These are phyloP conservation scores for Yamadazyma pseudoaaseri DNA, from an alignment of 1,139 yeast genomes.

Conservation along the genomic window DNA sequence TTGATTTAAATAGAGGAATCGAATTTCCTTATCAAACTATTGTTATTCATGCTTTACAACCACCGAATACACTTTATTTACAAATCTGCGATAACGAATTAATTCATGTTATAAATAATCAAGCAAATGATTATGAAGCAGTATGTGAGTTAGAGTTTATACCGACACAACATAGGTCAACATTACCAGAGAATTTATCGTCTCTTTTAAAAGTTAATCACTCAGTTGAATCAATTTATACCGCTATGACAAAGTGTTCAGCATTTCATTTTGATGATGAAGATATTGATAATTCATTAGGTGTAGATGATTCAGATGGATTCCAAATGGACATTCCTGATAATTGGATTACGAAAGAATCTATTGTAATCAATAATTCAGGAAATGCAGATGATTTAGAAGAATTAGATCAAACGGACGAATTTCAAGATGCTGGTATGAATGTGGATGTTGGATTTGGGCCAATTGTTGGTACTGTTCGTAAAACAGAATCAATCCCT, in stretches of 20 bases:
- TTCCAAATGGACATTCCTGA: slow-evolving; percentile 20
- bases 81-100: slow-evolving; percentile 29
- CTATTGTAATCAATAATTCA: slow-evolving; percentile 17
- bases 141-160: slow-evolving; percentile 9
- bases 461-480: slow-evolving; percentile 33
- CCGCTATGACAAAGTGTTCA: slow-evolving; percentile 39
- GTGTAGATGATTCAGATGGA: slow-evolving; percentile 11
- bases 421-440: slow-evolving; percentile 38
- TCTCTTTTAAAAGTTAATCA: slow-evolving; percentile 7
- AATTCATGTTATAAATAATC: slow-evolving; percentile 8
- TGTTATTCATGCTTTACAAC: slow-evolving; percentile 38
- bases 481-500: slow-evolving; percentile 25
- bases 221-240: slow-evolving; percentile 24
- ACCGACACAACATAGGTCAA: neutral
- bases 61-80: slow-evolving; percentile 25
- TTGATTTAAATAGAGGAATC: slow-evolving; percentile 27
- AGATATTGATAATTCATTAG: slow-evolving; percentile 19
- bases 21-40: slow-evolving; percentile 41
- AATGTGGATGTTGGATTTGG: slow-evolving; percentile 43
- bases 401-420: slow-evolving; percentile 15
- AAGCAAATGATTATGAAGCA: slow-evolving; percentile 8
- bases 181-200: neutral
- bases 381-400: slow-evolving; percentile 44
- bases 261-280: slow-evolving; percentile 35
- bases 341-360: slow-evolving; percentile 18